These are phyloP conservation scores for Cryptococcus sp. DNA, from an alignment of 1,284 basidiomycete species.

Conservation along the genomic window DNA sequence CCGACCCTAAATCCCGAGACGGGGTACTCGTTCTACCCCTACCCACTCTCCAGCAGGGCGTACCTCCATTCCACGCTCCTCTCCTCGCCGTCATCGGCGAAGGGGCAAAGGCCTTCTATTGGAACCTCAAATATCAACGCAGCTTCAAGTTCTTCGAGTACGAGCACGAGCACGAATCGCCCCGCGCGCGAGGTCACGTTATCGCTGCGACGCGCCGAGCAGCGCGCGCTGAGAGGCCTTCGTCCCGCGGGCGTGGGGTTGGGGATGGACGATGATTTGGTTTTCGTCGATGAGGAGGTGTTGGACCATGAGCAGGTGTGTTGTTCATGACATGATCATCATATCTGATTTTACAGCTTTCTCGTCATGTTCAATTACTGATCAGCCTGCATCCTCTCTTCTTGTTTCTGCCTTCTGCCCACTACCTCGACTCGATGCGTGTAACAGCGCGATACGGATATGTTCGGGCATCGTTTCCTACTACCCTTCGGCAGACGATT, in stretches of 20 bases:
- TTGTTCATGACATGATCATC: background rate
- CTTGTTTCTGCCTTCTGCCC: no score
- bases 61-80: conserved; percentile 24
- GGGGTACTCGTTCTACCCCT: conserved; percentile 37
- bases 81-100: background rate
- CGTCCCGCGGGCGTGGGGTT: conserved; percentile 35
- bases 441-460: conserved; percentile 31
- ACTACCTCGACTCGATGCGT: no score
- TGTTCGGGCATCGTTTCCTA: conserved; percentile 48
- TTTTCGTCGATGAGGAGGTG: conserved; percentile 42
- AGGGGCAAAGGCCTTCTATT: no score
- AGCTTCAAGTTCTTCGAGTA: background rate
- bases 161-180: background rate
- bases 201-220: conserved; percentile 22
- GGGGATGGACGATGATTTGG: conserved; percentile 35
- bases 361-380: no score
- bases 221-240: conserved; percentile 35
- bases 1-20: conserved; percentile 22
- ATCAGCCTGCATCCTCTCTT: no score
- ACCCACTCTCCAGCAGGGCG: conserved; percentile 30
- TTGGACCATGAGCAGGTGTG: conserved; percentile 41
- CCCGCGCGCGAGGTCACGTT: background rate
- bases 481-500: conserved; percentile 43
- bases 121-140: background rate
- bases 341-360: no score